Base-by-base conservation (phyloP, 2,329 filamentous ascomycete species). In the Stemphylium lycopersici region DNA sequence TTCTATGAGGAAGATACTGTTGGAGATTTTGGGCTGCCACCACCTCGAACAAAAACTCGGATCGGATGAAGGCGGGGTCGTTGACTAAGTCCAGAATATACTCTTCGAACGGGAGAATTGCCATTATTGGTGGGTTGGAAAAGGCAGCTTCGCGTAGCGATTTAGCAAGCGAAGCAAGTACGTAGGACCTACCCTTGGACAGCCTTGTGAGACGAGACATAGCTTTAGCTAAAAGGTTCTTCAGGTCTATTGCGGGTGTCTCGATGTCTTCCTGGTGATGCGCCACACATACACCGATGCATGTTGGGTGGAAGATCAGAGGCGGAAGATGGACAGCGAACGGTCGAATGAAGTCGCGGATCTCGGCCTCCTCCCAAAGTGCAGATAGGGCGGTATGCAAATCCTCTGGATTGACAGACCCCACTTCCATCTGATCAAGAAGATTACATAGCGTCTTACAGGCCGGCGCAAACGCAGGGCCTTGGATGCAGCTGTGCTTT, bases 311-410 rank as follows among this genome's bases (percentile, higher is more conserved):
- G 18, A 79, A 72, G 11, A 79, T 62, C 1, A 79, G 39, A 4
- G 56, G 47, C 3, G 78, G 75, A 7, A 80, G 34, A 13, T 69
- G 63, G 39, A 77, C 58, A 4, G 77, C 67, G 1, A 77, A 69
- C 2, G 65, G 65, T 55, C 78, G 76, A 11, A 76, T 74, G 56
- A 79, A 81, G 37, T 81, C 79, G 45, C 80, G 75, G 43, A 77
- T 77, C 52, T 81, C 80, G 2, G 79, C 65, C 54, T 81, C 79
- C 29, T 76, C 76, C 78, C 78, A 81, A n/a, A 81, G 66, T 2
- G 72, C 71, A 34, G 75, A 63, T 16, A 76, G 41, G 0, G 67
- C 45, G 18, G 50, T 33, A 36, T 63, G 58, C 3, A 76, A 47
- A 4, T 70, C 64, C 2, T 55, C 16, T 1, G 56, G 32, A 6